phyloP scores from a whole-genome alignment of 257 asterid species.

The Solanum chilense region DNA sequence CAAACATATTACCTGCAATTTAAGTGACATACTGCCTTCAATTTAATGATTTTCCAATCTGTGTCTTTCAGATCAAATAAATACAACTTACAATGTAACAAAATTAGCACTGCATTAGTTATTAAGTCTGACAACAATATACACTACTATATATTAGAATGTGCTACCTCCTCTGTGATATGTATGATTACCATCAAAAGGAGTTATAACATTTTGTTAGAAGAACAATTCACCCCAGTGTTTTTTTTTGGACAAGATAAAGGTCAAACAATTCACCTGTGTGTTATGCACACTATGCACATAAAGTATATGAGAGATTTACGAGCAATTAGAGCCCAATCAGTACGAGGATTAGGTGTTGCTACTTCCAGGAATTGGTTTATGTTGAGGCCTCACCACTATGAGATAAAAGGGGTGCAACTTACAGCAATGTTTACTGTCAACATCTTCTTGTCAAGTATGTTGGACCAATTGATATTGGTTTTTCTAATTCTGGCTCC shows the following conservation, averaged over 20 bases:
- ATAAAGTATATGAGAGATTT: neutral
- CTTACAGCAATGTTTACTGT: neutral
- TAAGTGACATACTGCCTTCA: neutral
- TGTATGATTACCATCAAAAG: neutral
- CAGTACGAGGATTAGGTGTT: neutral
- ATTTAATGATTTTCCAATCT: neutral
- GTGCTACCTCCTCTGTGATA: neutral
- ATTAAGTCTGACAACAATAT: neutral
- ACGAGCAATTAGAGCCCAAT: neutral
- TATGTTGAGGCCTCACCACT: neutral
- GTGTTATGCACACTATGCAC: neutral
- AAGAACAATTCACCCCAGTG: neutral
- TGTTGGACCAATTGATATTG: neutral
- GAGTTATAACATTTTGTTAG: neutral
- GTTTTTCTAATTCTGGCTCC: neutral
- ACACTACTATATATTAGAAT: neutral
- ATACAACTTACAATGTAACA: neutral
- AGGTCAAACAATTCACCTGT: neutral
- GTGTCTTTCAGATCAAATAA: neutral
- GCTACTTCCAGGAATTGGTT: neutral
- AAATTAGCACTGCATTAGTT: neutral
- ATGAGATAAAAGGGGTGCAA: neutral
- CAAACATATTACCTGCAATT: conserved; percentile 2
- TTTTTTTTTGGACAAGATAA: neutral
- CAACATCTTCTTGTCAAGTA: too few species aligned